phyloP scores from a whole-genome alignment of 257 asterid species.

The Eustoma russellianum region DNA sequence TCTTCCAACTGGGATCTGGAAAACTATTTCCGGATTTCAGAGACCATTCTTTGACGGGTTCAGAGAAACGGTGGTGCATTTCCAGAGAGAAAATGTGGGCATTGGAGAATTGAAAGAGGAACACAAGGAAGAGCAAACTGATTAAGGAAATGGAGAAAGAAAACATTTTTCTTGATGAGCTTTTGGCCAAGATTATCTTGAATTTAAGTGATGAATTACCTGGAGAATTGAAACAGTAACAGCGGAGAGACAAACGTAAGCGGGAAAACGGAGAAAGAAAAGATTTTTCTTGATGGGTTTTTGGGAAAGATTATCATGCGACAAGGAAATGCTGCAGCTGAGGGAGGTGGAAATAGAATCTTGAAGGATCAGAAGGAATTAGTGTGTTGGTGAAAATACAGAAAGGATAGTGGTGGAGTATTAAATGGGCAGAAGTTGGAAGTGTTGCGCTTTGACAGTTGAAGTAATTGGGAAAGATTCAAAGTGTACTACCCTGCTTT shows the following conservation, averaged over 20 bases:
- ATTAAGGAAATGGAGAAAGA: conserved; percentile 20
- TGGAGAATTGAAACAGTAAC: conserved; percentile 16
- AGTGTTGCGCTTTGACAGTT: too few species aligned
- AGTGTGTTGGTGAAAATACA: too few species aligned
- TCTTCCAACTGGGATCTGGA: conserved; percentile 35
- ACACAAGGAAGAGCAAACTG: conserved; percentile 15
- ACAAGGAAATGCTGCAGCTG: too few species aligned
- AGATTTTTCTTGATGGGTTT: conserved; percentile 29
- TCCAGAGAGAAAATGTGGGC: conserved; percentile 52
- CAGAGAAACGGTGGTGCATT: conserved; percentile 86
- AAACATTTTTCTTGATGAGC: conserved; percentile 30
- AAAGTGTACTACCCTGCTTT: too few species aligned
- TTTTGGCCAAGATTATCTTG: conserved; percentile 4
- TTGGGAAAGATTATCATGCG: conserved; percentile 2
- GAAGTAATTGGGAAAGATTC: too few species aligned
- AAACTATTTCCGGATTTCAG: conserved; percentile 17
- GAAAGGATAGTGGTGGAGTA: too few species aligned
- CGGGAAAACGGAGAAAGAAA: conserved; percentile 19
- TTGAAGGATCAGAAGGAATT: background rate
- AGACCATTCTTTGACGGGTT: conserved; percentile 54
- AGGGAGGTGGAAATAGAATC: background rate
- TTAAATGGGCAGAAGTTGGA: too few species aligned
- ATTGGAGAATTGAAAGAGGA: conserved; percentile 15
- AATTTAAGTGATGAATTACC: conserved; percentile 32
- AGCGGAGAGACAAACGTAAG: conserved; percentile 14